Evolutionary conservation across 1,284 basidiomycete genomes (phyloP).

Genomic region (Ustilago bromivora): DNA sequence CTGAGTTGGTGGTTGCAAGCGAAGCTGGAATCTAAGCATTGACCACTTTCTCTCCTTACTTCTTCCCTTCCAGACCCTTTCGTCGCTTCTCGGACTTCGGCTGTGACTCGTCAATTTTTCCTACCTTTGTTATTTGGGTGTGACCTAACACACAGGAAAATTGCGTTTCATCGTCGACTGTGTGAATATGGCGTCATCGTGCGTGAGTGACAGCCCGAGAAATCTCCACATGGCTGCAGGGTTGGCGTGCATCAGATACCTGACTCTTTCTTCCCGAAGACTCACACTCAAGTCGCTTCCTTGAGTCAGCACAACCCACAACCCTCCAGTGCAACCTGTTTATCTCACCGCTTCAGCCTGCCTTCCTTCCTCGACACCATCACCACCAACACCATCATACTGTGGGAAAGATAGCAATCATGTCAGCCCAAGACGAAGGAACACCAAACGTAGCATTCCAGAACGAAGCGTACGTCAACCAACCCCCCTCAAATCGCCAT

Average conservation of each 20-base stretch:
- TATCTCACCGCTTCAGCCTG: not conserved
- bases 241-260: not conserved
- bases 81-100: not conserved
- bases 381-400: slow-evolving; percentile 3
- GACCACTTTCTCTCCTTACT: slow-evolving; percentile 2
- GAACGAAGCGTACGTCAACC: slow-evolving; percentile 45
- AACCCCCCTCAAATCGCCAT: not conserved
- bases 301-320: slow-evolving; percentile 20
- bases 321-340: not conserved
- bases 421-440: slow-evolving; percentile 34
- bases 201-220: slow-evolving; percentile 9
- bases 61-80: slow-evolving; percentile 9
- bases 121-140: not conserved
- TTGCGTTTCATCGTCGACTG: not conserved
- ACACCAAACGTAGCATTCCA: slow-evolving; percentile 54
- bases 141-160: not conserved
- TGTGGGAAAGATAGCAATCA: not conserved
- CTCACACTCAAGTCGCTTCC: not conserved
- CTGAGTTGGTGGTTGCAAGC: slow-evolving; percentile 2
- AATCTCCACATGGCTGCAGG: slow-evolving; percentile 26
- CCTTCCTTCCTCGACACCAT: not conserved
- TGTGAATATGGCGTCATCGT: slow-evolving; percentile 25
- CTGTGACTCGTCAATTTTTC: slow-evolving; percentile 3
- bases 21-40: not conserved
- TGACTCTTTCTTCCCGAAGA: not conserved